These are phyloP conservation scores for Colletotrichum plurivorum DNA, from an alignment of 2,329 filamentous ascomycete species.

Conservation along the genomic window DNA sequence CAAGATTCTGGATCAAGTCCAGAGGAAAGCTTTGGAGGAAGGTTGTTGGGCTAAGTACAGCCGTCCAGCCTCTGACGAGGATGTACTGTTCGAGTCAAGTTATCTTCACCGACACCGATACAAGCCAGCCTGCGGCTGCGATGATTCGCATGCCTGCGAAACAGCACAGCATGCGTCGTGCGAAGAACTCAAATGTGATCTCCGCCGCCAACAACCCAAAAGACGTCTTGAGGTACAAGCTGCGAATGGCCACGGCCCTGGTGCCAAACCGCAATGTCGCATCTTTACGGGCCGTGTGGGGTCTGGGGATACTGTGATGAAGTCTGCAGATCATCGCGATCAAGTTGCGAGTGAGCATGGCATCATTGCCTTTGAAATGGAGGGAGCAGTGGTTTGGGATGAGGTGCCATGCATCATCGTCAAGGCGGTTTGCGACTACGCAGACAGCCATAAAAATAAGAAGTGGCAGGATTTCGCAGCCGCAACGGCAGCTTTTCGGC, in stretches of 20 bases:
- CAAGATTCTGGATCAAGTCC: neutral
- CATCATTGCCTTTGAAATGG: slow-evolving; percentile 27
- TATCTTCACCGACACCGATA: slow-evolving; percentile 51
- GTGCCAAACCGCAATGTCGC: neutral
- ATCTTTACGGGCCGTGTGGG: slow-evolving; percentile 11
- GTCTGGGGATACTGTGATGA: slow-evolving; percentile 51
- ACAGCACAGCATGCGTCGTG: slow-evolving; percentile 40
- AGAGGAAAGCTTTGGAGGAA: neutral
- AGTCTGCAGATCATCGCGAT: slow-evolving; percentile 33
- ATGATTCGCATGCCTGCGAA: slow-evolving; percentile 41
- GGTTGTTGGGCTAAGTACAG: slow-evolving; percentile 34
- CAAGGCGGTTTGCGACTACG: slow-evolving; percentile 42
- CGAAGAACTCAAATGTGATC: slow-evolving; percentile 45
- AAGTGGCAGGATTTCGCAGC: slow-evolving; percentile 27
- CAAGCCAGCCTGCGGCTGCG: neutral
- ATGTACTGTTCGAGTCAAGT: slow-evolving; percentile 48
- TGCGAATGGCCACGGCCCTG: neutral
- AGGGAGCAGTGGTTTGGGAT: slow-evolving; percentile 15
- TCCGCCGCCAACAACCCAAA: neutral
- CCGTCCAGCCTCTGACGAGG: slow-evolving; percentile 46
- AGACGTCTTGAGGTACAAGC: slow-evolving; percentile 7
- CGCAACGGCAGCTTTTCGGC: slow-evolving; percentile 43
- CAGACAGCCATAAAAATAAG: slow-evolving; percentile 36
- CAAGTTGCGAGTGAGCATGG: neutral
- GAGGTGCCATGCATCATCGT: neutral